phyloP scores from a whole-genome alignment of 768 basidiomycete genomes.

The Naganishia vishniacii region DNA sequence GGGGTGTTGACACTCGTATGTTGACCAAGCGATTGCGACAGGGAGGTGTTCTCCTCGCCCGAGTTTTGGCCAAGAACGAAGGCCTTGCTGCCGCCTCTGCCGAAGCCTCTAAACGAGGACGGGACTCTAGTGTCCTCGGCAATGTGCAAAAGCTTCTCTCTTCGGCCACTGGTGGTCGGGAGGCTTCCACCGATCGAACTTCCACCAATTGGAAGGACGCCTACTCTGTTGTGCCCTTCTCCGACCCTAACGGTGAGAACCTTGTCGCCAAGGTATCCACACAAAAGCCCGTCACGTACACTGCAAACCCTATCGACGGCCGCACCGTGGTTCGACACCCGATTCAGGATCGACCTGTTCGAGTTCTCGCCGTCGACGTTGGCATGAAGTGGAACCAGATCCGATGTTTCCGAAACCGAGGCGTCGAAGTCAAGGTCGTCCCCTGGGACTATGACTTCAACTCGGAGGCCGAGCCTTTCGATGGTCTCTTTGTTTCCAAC shows the following conservation, averaged over 20 bases:
- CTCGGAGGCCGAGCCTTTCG: constrained; percentile 66
- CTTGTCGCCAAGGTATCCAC: constrained; percentile 86
- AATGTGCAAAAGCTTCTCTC: constrained; percentile 39
- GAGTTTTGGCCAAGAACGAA: constrained; percentile 63
- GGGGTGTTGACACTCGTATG: constrained; percentile 91
- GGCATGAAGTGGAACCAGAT: constrained; percentile 99
- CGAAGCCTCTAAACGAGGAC: constrained; percentile 37
- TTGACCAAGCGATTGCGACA: constrained; percentile 94
- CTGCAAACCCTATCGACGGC: constrained; percentile 54
- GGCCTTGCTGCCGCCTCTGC: constrained; percentile 52
- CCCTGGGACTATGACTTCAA: constrained; percentile 95
- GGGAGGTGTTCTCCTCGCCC: constrained; percentile 86
- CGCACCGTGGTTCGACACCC: constrained; percentile 62
- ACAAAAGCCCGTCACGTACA: constrained; percentile 61
- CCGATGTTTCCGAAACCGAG: constrained; percentile 84
- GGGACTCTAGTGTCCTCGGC: constrained; percentile 38
- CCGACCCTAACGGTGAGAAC: constrained; percentile 81
- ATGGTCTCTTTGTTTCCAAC: constrained; percentile 94
- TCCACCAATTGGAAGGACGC: constrained; percentile 66
- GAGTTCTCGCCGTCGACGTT: constrained; percentile 87
- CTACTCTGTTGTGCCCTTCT: constrained; percentile 73
- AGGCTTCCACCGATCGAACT: constrained; percentile 47
- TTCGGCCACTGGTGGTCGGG: constrained; percentile 28
- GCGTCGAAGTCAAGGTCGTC: constrained; percentile 91
- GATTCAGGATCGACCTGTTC: constrained; percentile 64